Percentiles rank a stretch among this genome's conserved stretches.
Evolutionary conservation across 257 asterid genomes (phyloP).

Genomic region (Cordia subcordata): DNA sequence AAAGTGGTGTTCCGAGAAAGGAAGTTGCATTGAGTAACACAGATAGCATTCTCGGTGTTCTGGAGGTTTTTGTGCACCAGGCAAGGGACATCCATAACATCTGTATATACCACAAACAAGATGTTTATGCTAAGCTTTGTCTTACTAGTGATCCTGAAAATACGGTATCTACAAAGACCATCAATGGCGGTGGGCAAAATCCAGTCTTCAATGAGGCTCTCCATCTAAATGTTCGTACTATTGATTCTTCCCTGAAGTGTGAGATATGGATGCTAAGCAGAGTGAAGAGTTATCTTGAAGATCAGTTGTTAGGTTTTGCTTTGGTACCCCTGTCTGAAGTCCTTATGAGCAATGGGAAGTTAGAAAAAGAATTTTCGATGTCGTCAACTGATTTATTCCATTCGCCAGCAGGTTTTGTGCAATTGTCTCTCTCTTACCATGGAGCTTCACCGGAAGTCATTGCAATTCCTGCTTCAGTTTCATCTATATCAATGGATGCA

Average conservation of each 20-base stretch:
- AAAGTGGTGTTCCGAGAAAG: conserved; percentile 33
- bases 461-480: conserved; percentile 40
- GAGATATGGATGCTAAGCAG: conserved; percentile 98
- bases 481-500: too few relatives aligned
- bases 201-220: conserved; percentile 79
- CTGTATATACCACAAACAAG: conserved; percentile 94
- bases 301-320: conserved; percentile 89
- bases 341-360: conserved; percentile 53
- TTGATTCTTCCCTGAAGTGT: conserved; percentile 77
- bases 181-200: conserved; percentile 88
- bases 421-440: conserved; percentile 56
- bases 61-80: conserved; percentile 78
- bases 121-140: conserved; percentile 85
- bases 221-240: conserved; percentile 46
- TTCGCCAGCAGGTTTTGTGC: conserved; percentile 96
- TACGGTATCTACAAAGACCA: conserved; percentile 64
- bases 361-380: conserved; percentile 84
- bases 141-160: conserved; percentile 82
- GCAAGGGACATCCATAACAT: conserved; percentile 94
- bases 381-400: conserved; percentile 94
- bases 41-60: conserved; percentile 47
- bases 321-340: conserved; percentile 83
- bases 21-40: conserved; percentile 28
- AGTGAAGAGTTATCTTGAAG: conserved; percentile 86
- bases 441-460: conserved; percentile 78